These are phyloP conservation scores for Benincasa hispida DNA, from an alignment of 306 rosid genomes.

Conservation along the genomic window DNA sequence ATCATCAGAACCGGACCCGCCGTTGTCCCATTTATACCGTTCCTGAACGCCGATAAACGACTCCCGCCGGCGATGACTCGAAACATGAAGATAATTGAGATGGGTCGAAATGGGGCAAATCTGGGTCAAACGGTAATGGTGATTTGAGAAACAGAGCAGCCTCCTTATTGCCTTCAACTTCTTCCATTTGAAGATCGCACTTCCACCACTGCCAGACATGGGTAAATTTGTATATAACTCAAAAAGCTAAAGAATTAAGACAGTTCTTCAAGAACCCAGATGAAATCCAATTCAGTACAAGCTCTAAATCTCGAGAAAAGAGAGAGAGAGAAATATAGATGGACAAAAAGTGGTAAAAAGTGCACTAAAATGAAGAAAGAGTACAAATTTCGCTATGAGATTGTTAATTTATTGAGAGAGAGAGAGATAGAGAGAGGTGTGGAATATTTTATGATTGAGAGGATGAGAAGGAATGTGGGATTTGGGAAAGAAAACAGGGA, in stretches of 20 bases:
- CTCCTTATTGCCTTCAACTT: constrained; percentile 30
- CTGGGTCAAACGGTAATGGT: constrained; percentile 25
- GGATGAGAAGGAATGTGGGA: constrained; percentile 6
- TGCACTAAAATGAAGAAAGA: background rate
- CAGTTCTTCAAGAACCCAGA: background rate
- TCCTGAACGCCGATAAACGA: constrained; percentile 53
- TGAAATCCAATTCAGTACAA: background rate
- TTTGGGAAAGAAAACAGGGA: background rate
- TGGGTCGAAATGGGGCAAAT: constrained; percentile 41
- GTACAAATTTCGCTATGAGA: background rate
- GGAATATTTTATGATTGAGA: constrained; percentile 1
- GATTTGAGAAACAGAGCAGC: constrained; percentile 15
- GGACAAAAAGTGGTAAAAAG: background rate
- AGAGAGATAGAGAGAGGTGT: background rate
- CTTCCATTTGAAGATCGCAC: constrained; percentile 49
- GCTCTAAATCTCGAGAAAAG: background rate
- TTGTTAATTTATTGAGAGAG: background rate
- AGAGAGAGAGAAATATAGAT: background rate
- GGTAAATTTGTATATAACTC: background rate
- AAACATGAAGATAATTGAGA: constrained; percentile 27
- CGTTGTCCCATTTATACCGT: constrained; percentile 89
- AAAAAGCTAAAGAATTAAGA: background rate
- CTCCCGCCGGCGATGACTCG: constrained; percentile 37
- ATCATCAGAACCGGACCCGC: constrained; percentile 74
- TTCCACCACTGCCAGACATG: constrained; percentile 27